Conservation (phyloP, 1,284 basidiomycete species). For the Ustilago hordei region DNA sequence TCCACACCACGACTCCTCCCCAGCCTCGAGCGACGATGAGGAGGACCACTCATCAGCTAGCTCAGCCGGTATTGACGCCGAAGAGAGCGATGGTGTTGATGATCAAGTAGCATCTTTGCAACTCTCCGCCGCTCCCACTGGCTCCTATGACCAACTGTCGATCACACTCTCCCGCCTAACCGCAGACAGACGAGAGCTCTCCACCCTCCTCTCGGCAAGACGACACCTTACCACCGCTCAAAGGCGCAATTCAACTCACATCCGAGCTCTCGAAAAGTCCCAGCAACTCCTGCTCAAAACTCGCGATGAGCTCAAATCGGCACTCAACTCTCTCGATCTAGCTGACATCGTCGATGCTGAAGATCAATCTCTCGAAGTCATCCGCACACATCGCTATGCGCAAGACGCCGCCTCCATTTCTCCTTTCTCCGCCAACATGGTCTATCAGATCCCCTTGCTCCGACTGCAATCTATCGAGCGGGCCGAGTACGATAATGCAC, state of each 20-base stretch:
- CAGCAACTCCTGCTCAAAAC: conserved; percentile 15
- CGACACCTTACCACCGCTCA: conserved; percentile 15
- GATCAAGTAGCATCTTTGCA: not conserved
- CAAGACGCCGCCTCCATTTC: conserved; percentile 22
- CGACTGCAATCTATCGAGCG: conserved; percentile 45
- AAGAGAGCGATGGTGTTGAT: not conserved
- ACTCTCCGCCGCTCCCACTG: not conserved
- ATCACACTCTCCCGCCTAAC: conserved; percentile 25
- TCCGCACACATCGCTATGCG: conserved; percentile 14
- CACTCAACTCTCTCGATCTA: conserved; percentile 34
- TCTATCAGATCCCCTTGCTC: conserved; percentile 31
- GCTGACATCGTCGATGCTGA: conserved; percentile 50
- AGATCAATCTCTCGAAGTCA: conserved; percentile 46
- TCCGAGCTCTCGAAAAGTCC: conserved; percentile 20
- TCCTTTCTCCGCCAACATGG: conserved; percentile 27
- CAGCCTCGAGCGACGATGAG: not conserved
- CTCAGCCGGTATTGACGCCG: not conserved
- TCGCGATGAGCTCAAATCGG: conserved; percentile 34
- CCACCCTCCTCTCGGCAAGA: conserved; percentile 15
- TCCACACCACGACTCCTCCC: not conserved
- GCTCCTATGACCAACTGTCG: conserved; percentile 16
- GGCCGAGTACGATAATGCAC: conserved; percentile 40
- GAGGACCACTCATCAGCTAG: not conserved
- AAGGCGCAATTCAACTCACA: conserved; percentile 24
- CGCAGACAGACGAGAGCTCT: conserved; percentile 35